A percentile compares a stretch with the other conserved stretches of the same genome.
phyloP scores from a whole-genome alignment of 257 asterid genomes.

The Henckelia pumila region DNA sequence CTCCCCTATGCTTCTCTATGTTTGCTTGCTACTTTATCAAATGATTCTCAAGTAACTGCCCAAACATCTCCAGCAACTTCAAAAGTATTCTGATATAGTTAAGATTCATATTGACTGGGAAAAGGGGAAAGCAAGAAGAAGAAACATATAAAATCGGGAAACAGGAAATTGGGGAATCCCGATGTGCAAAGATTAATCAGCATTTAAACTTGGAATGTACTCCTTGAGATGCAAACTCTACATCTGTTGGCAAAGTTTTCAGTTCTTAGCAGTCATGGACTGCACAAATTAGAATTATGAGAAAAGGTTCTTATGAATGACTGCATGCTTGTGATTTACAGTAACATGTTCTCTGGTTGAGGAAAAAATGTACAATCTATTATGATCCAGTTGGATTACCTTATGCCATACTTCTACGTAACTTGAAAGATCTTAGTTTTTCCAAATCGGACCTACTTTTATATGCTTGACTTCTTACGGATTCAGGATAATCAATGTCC shows the following conservation, averaged over 20 bases:
- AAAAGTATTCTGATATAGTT: neutral
- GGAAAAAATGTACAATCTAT: neutral
- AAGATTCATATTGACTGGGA: too few species aligned
- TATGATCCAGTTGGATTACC: neutral
- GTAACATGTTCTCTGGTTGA: neutral
- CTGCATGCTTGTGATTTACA: neutral
- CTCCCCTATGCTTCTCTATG: neutral
- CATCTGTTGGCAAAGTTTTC: neutral
- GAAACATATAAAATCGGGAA: neutral
- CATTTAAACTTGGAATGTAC: neutral
- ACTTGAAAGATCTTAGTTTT: neutral
- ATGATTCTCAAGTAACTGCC: neutral
- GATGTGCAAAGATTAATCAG: too few species aligned
- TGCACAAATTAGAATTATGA: neutral
- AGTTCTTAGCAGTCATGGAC: neutral
- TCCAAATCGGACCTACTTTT: too few species aligned
- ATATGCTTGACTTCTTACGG: neutral
- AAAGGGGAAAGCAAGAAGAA: neutral
- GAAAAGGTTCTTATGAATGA: neutral
- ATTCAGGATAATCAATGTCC: conserved; percentile 31
- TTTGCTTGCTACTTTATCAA: neutral
- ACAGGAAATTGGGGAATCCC: neutral
- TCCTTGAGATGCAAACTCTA: neutral
- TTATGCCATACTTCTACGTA: neutral
- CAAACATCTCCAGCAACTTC: neutral